phyloP scores from a whole-genome alignment of 345 rosid species.

The Populus euphratica region DNA sequence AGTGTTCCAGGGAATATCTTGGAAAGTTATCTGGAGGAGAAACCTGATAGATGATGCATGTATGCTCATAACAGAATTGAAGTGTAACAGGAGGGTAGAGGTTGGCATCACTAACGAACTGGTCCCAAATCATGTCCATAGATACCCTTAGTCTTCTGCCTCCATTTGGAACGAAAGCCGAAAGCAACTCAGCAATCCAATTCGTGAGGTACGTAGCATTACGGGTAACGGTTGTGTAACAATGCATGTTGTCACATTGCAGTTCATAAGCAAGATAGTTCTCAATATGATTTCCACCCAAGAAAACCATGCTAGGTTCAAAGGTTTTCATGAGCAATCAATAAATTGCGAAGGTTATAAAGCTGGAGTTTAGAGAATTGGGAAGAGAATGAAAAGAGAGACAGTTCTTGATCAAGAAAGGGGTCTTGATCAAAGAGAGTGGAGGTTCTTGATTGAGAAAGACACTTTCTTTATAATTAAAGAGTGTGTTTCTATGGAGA shows the following conservation, averaged over 20 bases:
- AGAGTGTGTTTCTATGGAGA: no score
- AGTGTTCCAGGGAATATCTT: no score
- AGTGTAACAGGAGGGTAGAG: not conserved
- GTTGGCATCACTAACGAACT: not conserved
- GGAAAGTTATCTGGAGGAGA: not conserved
- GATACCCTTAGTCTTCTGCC: not conserved
- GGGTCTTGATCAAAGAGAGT: no score
- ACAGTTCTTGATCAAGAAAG: not conserved
- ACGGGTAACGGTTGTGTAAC: not conserved
- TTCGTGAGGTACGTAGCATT: not conserved
- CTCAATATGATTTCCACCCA: not conserved
- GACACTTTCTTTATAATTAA: no score
- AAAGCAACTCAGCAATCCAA: not conserved
- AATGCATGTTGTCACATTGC: not conserved
- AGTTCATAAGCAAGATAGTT: no score
- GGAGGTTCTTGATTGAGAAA: no score
- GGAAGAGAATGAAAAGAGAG: not conserved
- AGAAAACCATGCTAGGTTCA: not conserved
- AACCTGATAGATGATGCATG: not conserved
- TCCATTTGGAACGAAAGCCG: not conserved
- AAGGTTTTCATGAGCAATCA: not conserved
- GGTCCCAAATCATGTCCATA: not conserved
- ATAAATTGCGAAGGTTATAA: no score
- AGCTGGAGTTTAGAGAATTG: not conserved
- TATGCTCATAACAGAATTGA: not conserved